A percentile compares a stretch with the other conserved stretches of the same genome.
Conservation (phyloP, 2,329 filamentous ascomycete genomes). For the Daldinia sp. region DNA sequence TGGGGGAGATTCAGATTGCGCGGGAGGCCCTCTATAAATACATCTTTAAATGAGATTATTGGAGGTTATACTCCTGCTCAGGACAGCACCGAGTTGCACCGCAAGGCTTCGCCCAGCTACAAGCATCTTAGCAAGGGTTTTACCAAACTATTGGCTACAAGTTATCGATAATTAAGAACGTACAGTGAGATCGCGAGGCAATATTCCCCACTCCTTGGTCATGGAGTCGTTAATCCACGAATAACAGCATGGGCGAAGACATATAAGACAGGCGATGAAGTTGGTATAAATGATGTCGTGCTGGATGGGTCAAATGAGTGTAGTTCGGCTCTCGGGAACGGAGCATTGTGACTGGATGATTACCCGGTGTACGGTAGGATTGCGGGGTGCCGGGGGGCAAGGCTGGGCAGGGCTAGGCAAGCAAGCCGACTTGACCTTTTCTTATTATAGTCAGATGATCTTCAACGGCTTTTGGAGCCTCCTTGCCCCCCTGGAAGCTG, state of each 20-base stretch:
- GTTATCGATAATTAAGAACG: slow-evolving; percentile 15
- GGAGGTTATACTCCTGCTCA: slow-evolving; percentile 26
- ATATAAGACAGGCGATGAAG: slow-evolving; percentile 6
- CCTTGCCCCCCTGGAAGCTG: slow-evolving; percentile 12
- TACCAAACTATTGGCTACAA: slow-evolving; percentile 19
- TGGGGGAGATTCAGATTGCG: slow-evolving; percentile 18
- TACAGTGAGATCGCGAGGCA: slow-evolving; percentile 22
- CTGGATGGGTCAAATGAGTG: slow-evolving; percentile 26
- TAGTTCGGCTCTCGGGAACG: slow-evolving; percentile 37
- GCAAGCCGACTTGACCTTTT: slow-evolving; percentile 26
- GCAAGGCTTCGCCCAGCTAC: slow-evolving; percentile 3
- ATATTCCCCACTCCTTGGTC: slow-evolving; percentile 23
- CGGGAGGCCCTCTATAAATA: slow-evolving; percentile 28
- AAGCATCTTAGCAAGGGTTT: slow-evolving; percentile 10
- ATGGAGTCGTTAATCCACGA: slow-evolving; percentile 22
- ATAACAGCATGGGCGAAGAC: slow-evolving; percentile 19
- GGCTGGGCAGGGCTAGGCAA: slow-evolving; percentile 25
- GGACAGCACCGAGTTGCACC: slow-evolving; percentile 35
- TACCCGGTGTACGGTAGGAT: slow-evolving; percentile 25
- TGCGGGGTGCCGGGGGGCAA: slow-evolving; percentile 26
- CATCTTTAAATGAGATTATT: slow-evolving; percentile 30
- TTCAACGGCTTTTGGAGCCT: slow-evolving; percentile 29
- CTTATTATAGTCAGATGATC: slow-evolving; percentile 34
- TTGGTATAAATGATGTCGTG: slow-evolving; percentile 37
- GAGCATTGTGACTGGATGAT: slow-evolving; percentile 25